Base-by-base conservation (phyloP, 371 early-diverging fungal genomes). In the Mortierella sp. region DNA sequence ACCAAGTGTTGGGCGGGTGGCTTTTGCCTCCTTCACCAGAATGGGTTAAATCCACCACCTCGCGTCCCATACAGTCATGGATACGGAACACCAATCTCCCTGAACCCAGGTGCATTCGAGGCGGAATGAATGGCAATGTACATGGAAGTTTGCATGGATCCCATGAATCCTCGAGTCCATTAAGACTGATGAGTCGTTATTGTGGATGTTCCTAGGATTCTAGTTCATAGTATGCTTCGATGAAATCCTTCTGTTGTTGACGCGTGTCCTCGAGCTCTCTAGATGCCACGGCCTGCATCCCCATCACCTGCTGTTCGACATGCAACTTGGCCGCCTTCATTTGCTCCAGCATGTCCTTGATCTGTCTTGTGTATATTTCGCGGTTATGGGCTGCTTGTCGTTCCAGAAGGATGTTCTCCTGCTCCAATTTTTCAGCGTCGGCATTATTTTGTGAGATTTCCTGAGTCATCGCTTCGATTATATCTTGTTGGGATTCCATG, bases 231-330 rank as follows among this genome's bases (percentile, higher is more conserved):
- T 34, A 10, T 34, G 34, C 50, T 16, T 29, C 4, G 2, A 14
- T 28, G 24, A 69, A 7, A 27, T 45, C 56, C 28, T 50, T 43
- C 28, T 31, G 34, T 27, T 57, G 57, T 21, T 45, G 37, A 2
- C 14, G 31, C 2, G 69, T 52, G 13, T 62, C 59, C 21, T 56
- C 59, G 19, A 59, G 51, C 37, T 66, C 59, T 25, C 63, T 74
- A 48, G 49, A 27, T 39, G 68, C 67, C 74, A 74, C 67, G 6
- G 41, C 45, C 37, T 21, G 57, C 16, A 74, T 31, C 56, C 63
- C n/a, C 3, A 67, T 68, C 6, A 67, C 60, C n/a, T 67, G 67
- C 46, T 74, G 63, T 44, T 74, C 74, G 8, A 67, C 74, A 19
- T 67, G 68, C 16, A 58, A 63, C 29, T 74, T 74, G 39, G 43